Percentiles rank a stretch among this genome's conserved stretches.
phyloP scores from a whole-genome alignment of 2,329 filamentous ascomycete species.

The Paraphoma chrysanthemicola region DNA sequence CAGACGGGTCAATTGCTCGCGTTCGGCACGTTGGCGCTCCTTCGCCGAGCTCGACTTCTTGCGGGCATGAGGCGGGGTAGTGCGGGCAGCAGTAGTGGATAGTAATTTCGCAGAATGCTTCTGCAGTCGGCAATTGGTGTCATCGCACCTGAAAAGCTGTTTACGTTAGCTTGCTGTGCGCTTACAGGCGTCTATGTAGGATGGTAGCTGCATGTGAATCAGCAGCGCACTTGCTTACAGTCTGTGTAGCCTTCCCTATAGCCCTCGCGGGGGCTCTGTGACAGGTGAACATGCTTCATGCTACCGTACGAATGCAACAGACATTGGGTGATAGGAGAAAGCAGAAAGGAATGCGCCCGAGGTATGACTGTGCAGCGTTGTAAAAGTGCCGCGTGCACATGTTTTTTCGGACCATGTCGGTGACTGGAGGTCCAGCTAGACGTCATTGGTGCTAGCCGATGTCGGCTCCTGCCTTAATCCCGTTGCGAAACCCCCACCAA shows the following conservation, averaged over 20 bases:
- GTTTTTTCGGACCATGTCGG: background rate
- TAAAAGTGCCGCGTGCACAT: constrained; percentile 11
- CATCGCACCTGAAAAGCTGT: constrained; percentile 32
- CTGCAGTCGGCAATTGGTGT: constrained; percentile 10
- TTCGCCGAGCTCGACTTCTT: constrained; percentile 39
- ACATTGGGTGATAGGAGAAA: constrained; percentile 13
- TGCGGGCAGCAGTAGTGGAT: constrained; percentile 19
- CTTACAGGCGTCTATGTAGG: background rate
- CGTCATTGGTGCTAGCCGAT: constrained; percentile 27
- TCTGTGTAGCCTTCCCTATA: constrained; percentile 35
- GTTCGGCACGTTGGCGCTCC: constrained; percentile 45
- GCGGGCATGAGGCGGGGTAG: constrained; percentile 18
- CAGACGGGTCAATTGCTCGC: constrained; percentile 54
- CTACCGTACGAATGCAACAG: constrained; percentile 24
- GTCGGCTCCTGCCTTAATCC: constrained; percentile 13
- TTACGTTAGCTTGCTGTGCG: constrained; percentile 19
- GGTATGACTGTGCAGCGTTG: constrained; percentile 1
- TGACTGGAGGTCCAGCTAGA: constrained; percentile 2
- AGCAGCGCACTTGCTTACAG: constrained; percentile 15
- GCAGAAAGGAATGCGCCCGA: constrained; percentile 5
- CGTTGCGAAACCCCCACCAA: background rate
- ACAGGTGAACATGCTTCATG: constrained; percentile 49
- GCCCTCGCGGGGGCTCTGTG: constrained; percentile 43
- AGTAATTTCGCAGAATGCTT: constrained; percentile 8
- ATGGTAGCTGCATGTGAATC: constrained; percentile 11